Base-by-base conservation (phyloP, 768 basidiomycete genomes). In the button mushroom (Agaricus bisporus) region DNA sequence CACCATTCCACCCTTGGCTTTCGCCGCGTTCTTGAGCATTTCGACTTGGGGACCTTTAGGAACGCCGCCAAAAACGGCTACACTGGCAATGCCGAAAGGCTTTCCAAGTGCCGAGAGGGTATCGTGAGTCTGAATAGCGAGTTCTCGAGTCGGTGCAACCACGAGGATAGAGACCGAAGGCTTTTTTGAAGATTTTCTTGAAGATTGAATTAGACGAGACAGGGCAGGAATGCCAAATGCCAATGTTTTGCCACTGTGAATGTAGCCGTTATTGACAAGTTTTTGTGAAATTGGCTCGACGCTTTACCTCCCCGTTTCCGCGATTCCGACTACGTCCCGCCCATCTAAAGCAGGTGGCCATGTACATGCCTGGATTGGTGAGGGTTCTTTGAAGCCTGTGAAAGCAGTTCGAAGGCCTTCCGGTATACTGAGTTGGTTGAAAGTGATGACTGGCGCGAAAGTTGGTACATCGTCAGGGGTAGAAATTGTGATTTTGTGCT, bases 51-150 rank as follows among this genome's bases (percentile, higher is more conserved):
- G 78, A 29, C 83, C 82, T 69, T 98, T 98, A 36, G 88, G 82
- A 17, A 97, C 92, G n/a, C 97, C 97, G 28, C 97, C 97, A 64
- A 89, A 98, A 17, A 98, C 76, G 37, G 93, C 95, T 15, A 95
- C 88, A 55, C 88, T 87, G 1, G 78, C 80, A 56, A 95, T 83
- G 1, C 82, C 82, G 56, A 88, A 83, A 4, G 83, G 79, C 57
- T 80, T 80, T 4, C 91, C 91, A 5, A 98, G 76, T 3, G 74
- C 75, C 4, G 77, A 74, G 38, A 99, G 75, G 1, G 88, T 87
- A 17, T 91, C 87, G 63, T 95, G 91, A 2, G 92, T 98, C 68
- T 99, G 97, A 48, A 97, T 79, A 0, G 97, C 97, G 18, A 99
- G 80, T 70, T 99, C 97, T 39, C 97, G 87, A 1, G 97, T 99